Base-by-base conservation (phyloP, 495 filamentous ascomycete species). In the Cercophora newfieldiana region DNA sequence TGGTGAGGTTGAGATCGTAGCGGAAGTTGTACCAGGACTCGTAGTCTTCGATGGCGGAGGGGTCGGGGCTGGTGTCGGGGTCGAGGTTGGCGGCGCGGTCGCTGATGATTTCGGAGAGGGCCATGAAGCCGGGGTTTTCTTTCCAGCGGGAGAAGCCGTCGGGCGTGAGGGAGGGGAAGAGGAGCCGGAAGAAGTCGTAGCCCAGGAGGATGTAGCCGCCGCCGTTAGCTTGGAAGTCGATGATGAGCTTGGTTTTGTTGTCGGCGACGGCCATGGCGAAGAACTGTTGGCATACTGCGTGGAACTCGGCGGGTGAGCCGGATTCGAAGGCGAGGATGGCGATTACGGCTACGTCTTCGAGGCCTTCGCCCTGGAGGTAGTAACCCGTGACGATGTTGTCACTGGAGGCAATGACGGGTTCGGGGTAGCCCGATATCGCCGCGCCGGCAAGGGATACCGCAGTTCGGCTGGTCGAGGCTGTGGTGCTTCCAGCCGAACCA, bases 151-250 rank as follows among this genome's bases (percentile, higher is more conserved):
- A 64, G 57, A 69, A 72, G 14, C 63, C 60, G 19, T 76, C 66
- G 5, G 68, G 65, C 30, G 58, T 62, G 37, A 67, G 54, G 57
- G 66, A 65, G 2, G 75, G 75, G 65, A 76, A 77, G 7, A 77
- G 69, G 68, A 76, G 63, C 10, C 28, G 60, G 59, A 73, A 75
- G 22, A 83, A 73, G 60, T 82, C 83, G 56, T 80, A 79, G 1
- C 79, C 79, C 3, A 75, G 73, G 31, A 81, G 62, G 51, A 84
- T 77, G 24, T 72, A 73, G 26, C 86, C 86, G 16, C 86, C 86
- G 0, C 70, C 72, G 68, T 89, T 89, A 21, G 71, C 68, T 12
- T 80, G 76, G 3, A 89, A 69, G 65, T 88, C 86, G 58, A 89
- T 81, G 22, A 88, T 69, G 2, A 88, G 72, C 54, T 82, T 83